Percentiles rank a stretch among this genome's conserved stretches.
Evolutionary conservation across 176 grass and related monocot species (phyloP).

Genomic region (Triticum monococcum): DNA sequence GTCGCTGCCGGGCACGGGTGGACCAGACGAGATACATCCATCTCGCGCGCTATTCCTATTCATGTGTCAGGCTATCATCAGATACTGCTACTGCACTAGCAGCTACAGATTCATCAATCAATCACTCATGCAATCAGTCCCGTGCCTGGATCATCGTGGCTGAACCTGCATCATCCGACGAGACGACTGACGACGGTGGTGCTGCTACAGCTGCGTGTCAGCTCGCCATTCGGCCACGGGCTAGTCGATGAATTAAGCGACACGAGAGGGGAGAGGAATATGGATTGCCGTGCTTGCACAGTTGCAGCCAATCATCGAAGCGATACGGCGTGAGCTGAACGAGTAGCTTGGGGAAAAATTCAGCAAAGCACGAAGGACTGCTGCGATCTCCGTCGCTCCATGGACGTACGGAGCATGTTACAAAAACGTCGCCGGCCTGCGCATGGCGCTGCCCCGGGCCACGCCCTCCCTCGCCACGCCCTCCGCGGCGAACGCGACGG

Average conservation of each 20-base stretch:
- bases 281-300: too few relatives aligned
- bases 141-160: not conserved
- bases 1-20: not conserved
- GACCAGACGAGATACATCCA: not conserved
- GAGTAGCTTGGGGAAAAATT: not conserved
- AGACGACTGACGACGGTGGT: not conserved
- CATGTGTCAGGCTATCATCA: not conserved
- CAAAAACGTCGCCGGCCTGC: not conserved
- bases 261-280: too few relatives aligned
- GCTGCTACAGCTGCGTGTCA: not conserved
- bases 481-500: too few relatives aligned
- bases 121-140: too few relatives aligned
- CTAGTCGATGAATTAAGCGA: too few relatives aligned
- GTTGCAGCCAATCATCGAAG: too few relatives aligned
- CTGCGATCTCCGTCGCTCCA: too few relatives aligned
- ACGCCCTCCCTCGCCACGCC: slow-evolving; percentile 17
- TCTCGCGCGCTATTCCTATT: not conserved
- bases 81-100: too few relatives aligned
- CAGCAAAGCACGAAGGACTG: too few relatives aligned
- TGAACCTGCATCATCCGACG: not conserved
- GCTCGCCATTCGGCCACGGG: not conserved
- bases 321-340: too few relatives aligned
- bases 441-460: slow-evolving; percentile 4
- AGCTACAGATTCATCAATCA: too few relatives aligned
- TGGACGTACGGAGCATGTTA: not conserved